Percentiles rank a stretch among this genome's conserved stretches.
Conservation (phyloP, 768 basidiomycete species). For the Lentinula raphanica region DNA sequence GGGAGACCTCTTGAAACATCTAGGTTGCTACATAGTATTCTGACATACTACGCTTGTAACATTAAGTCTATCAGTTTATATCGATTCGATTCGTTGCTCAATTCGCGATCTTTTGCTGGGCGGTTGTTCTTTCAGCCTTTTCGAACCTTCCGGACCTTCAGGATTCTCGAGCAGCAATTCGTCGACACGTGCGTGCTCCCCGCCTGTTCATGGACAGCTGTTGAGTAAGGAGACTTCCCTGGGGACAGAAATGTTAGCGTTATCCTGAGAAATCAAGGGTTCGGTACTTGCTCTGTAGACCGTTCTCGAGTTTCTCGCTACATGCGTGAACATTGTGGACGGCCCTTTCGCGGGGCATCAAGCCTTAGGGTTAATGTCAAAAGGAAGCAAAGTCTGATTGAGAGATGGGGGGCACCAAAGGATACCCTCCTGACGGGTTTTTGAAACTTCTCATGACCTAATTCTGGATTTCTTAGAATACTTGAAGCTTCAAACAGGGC, state of each 20-base stretch:
- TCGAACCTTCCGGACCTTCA: slow-evolving; percentile 33
- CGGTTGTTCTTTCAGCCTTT: slow-evolving; percentile 54
- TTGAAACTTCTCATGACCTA: slow-evolving; percentile 29
- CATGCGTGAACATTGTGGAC: slow-evolving; percentile 62
- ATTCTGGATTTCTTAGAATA: slow-evolving; percentile 32
- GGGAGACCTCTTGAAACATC: background rate
- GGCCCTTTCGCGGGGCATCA: slow-evolving; percentile 58
- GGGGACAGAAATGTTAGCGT: slow-evolving; percentile 9
- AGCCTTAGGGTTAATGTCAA: slow-evolving; percentile 34
- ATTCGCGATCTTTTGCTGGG: slow-evolving; percentile 35
- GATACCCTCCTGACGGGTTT: slow-evolving; percentile 46
- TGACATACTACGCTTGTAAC: background rate
- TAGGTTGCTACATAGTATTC: too few relatives aligned
- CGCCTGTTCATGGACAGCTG: slow-evolving; percentile 68
- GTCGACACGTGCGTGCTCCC: slow-evolving; percentile 56
- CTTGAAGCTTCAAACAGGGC: slow-evolving; percentile 53
- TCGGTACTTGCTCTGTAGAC: slow-evolving; percentile 38
- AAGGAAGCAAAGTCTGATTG: background rate
- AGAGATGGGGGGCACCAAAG: slow-evolving; percentile 41
- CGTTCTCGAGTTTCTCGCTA: slow-evolving; percentile 38
- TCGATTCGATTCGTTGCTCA: slow-evolving; percentile 9
- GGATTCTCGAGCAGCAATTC: slow-evolving; percentile 88
- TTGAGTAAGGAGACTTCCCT: slow-evolving; percentile 60
- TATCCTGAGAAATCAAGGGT: background rate
- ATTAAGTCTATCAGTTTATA: too few relatives aligned